phyloP scores from a whole-genome alignment of 495 filamentous ascomycete species.

The Aspergillus ellipticus region DNA sequence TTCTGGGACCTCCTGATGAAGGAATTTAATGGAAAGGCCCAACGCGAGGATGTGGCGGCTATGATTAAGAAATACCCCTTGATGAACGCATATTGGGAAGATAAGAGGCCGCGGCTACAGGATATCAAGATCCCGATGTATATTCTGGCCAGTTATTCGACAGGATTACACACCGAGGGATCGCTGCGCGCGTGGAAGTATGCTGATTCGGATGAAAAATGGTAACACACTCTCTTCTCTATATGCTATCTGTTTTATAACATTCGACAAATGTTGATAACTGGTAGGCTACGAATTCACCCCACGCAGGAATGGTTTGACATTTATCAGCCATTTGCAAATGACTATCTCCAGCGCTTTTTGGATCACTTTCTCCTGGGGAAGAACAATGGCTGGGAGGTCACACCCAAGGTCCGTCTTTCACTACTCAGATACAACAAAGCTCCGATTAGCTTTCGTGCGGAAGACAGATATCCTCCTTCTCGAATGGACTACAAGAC shows the following conservation, averaged over 20 bases:
- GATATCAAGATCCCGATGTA: constrained; percentile 30
- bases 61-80: constrained; percentile 12
- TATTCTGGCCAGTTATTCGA: constrained; percentile 4
- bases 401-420: constrained; percentile 27
- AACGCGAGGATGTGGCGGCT: background rate
- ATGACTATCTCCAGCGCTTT: constrained; percentile 19
- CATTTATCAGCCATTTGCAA: constrained; percentile 14
- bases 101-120: constrained; percentile 19
- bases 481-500: constrained; percentile 13
- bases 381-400: constrained; percentile 31
- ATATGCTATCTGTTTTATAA: background rate
- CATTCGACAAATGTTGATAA: too few species aligned
- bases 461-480: constrained; percentile 15
- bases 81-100: constrained; percentile 23
- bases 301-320: constrained; percentile 22
- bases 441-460: constrained; percentile 1
- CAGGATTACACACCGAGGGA: constrained; percentile 1
- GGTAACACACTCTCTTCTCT: background rate
- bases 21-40: background rate
- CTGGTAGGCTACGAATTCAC: constrained; percentile 14
- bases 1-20: constrained; percentile 7
- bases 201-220: background rate
- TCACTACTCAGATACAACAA: constrained; percentile 16
- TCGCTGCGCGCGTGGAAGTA: constrained; percentile 3
- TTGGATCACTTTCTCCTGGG: constrained; percentile 31